A percentile compares a stretch with the other conserved stretches of the same genome.
These are phyloP conservation scores for Beauveria varroae DNA, from an alignment of 2,329 filamentous ascomycete genomes.

Conservation along the genomic window DNA sequence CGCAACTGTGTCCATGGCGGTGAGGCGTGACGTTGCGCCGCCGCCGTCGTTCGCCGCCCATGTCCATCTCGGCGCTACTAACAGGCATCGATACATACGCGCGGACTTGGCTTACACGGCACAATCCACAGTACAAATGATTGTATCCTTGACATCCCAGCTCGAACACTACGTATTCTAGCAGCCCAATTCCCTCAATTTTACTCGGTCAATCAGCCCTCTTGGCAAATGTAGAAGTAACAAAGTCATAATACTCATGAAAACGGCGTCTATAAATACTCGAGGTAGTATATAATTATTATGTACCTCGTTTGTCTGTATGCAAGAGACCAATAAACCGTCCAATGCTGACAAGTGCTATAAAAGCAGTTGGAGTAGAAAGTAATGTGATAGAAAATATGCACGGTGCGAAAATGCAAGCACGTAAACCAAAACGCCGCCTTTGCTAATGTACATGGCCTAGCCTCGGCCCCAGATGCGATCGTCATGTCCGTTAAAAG, in stretches of 20 bases:
- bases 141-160: too few relatives aligned
- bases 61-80: not conserved
- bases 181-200: not conserved
- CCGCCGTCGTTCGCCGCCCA: not conserved
- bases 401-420: not conserved
- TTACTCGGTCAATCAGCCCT: not conserved
- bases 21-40: not conserved
- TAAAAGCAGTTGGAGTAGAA: not conserved
- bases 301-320: not conserved
- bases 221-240: not conserved
- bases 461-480: not conserved
- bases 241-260: not conserved
- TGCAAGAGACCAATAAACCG: not conserved
- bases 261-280: not conserved
- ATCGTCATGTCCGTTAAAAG: not conserved
- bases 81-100: not conserved
- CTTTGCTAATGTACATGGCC: constrained; percentile 5
- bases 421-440: not conserved
- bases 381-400: not conserved
- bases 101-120: not conserved
- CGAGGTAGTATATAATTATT: not conserved
- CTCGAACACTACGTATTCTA: not conserved
- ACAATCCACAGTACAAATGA: not conserved
- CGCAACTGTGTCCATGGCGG: not conserved
- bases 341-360: not conserved